A percentile compares a stretch with the other conserved stretches of the same genome.
phyloP scores from a whole-genome alignment of 148 eudicot species.

The Rhododendron molle region DNA sequence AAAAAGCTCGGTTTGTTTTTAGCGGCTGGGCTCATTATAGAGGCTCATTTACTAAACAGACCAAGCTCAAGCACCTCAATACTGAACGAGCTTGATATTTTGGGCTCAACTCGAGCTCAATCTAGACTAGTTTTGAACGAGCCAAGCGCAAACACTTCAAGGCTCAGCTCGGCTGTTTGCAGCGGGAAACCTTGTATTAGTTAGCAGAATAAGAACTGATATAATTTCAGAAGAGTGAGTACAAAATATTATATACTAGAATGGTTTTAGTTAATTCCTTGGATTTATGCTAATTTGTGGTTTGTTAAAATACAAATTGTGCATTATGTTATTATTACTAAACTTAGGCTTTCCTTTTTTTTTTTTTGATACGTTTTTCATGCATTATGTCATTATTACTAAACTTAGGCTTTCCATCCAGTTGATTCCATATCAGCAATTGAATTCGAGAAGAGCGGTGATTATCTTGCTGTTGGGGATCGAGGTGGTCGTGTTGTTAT shows the following conservation, averaged over 20 bases:
- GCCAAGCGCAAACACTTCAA: neutral
- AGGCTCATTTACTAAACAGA: neutral
- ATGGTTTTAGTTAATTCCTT: neutral
- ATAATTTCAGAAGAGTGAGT: neutral
- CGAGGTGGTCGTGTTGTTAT: slow-evolving; percentile 50
- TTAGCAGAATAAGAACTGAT: neutral
- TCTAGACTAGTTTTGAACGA: neutral
- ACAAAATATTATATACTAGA: neutral
- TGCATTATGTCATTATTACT: neutral
- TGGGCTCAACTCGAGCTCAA: neutral
- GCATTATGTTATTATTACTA: neutral
- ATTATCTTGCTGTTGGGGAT: slow-evolving; percentile 54
- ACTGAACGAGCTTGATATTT: neutral
- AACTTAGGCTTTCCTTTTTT: neutral
- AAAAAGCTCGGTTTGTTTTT: too few species aligned
- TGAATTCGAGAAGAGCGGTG: slow-evolving; percentile 47
- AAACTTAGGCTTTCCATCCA: slow-evolving; percentile 9
- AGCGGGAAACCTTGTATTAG: neutral
- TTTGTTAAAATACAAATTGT: neutral
- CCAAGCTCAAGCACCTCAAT: neutral
- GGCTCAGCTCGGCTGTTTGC: neutral
- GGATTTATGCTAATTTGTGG: neutral
- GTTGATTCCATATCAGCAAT: slow-evolving; percentile 46
- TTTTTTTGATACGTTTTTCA: too few species aligned
- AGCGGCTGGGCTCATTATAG: neutral